Conservation (phyloP, 2,329 filamentous ascomycete genomes). For the Fusarium zealandicum region DNA sequence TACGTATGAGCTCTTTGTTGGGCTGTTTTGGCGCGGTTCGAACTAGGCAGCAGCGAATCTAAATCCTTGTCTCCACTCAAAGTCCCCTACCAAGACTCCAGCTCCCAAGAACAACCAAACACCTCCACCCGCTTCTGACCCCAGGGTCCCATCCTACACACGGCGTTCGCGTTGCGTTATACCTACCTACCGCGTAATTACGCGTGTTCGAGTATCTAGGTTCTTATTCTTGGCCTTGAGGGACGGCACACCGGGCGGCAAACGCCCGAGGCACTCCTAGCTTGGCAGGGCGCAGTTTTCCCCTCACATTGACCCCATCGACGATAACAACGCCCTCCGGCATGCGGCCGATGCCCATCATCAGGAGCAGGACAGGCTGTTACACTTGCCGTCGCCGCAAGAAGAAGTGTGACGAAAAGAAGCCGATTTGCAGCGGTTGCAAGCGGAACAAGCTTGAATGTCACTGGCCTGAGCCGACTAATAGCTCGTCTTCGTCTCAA, state of each 20-base stretch:
- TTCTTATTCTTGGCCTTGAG: background rate
- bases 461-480: slow-evolving; percentile 51
- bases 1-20: too few relatives aligned
- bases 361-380: slow-evolving; percentile 52
- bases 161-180: slow-evolving; percentile 11
- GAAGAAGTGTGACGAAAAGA: slow-evolving; percentile 62
- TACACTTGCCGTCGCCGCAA: slow-evolving; percentile 60
- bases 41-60: too few relatives aligned
- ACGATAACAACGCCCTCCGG: slow-evolving; percentile 16
- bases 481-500: slow-evolving; percentile 23
- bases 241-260: too few relatives aligned
- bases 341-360: slow-evolving; percentile 47
- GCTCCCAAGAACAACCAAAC: slow-evolving; percentile 20
- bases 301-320: background rate
- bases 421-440: slow-evolving; percentile 61
- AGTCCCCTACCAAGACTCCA: background rate
- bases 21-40: too few relatives aligned
- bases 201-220: slow-evolving; percentile 12
- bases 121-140: slow-evolving; percentile 32
- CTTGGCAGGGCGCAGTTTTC: background rate
- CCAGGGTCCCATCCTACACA: slow-evolving; percentile 31
- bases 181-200: background rate
- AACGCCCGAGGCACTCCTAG: background rate
- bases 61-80: background rate
- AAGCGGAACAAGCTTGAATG: slow-evolving; percentile 61